Conservation (phyloP, 176 grass and related monocot genomes). For the Hordeum marinum region DNA sequence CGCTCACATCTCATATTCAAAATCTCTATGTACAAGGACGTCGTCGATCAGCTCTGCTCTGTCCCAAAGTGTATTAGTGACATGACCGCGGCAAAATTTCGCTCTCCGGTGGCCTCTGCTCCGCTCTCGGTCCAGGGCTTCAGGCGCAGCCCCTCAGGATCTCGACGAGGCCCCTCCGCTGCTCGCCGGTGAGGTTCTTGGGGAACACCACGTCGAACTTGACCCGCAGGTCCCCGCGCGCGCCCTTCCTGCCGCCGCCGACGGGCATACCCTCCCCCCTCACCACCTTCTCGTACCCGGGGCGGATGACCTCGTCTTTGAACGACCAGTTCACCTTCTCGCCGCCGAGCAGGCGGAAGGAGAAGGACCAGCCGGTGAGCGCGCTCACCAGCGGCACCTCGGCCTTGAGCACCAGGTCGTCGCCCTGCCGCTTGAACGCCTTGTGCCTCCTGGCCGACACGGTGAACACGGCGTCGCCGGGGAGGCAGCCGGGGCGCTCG, state of each 20-base stretch:
- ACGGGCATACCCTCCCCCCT: conserved; percentile 77
- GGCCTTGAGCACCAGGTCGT: conserved; percentile 83
- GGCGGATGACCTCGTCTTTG: conserved; percentile 69
- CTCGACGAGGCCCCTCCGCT: conserved; percentile 49
- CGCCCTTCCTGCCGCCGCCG: conserved; percentile 39
- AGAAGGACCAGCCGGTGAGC: conserved; percentile 76
- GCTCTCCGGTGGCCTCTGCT: neutral
- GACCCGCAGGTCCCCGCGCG: conserved; percentile 55
- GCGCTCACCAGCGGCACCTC: conserved; percentile 71
- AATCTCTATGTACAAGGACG: conserved; percentile 54
- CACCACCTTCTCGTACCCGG: conserved; percentile 75
- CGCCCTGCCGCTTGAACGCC: conserved; percentile 72
- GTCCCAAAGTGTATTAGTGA: conserved; percentile 19
- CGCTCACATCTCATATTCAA: conserved; percentile 15
- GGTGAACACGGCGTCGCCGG: conserved; percentile 59
- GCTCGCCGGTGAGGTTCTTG: conserved; percentile 49
- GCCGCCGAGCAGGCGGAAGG: conserved; percentile 59
- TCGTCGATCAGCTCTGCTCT: neutral
- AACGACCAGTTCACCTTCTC: conserved; percentile 65
- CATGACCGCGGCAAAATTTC: conserved; percentile 12
- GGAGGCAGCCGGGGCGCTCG: conserved; percentile 63
- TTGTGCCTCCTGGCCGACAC: conserved; percentile 55
- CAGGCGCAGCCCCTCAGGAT: conserved; percentile 52
- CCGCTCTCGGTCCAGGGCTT: neutral
- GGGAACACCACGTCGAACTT: conserved; percentile 82